phyloP scores from a whole-genome alignment of 2,329 filamentous ascomycete species.

The Fusarium kyushuense region DNA sequence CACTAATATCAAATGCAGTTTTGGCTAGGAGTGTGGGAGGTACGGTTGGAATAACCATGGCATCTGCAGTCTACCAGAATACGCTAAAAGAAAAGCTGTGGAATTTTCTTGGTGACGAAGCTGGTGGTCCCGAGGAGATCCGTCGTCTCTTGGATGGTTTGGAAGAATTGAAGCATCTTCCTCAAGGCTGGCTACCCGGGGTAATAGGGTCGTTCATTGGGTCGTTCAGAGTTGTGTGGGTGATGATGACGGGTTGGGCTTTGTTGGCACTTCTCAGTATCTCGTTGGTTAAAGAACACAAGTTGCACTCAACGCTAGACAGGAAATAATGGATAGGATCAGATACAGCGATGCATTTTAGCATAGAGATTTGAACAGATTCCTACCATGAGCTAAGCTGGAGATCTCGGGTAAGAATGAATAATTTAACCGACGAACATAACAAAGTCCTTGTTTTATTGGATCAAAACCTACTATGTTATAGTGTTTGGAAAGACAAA shows the following conservation, averaged over 20 bases:
- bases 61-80: slow-evolving; percentile 22
- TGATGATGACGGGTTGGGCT: slow-evolving; percentile 6
- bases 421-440: too few relatives aligned
- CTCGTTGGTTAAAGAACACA: slow-evolving; percentile 17
- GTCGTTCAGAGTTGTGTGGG: slow-evolving; percentile 21
- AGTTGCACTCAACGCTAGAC: slow-evolving; percentile 2
- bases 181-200: neutral
- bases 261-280: slow-evolving; percentile 11
- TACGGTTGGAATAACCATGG: slow-evolving; percentile 22
- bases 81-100: neutral
- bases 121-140: slow-evolving; percentile 12
- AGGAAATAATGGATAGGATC: neutral
- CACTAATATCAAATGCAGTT: neutral
- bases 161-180: slow-evolving; percentile 2
- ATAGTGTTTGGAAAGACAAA: too few relatives aligned
- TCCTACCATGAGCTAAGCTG: too few relatives aligned
- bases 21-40: slow-evolving; percentile 13
- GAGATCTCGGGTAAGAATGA: too few relatives aligned
- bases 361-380: too few relatives aligned
- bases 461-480: too few relatives aligned
- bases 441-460: too few relatives aligned
- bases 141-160: slow-evolving; percentile 6
- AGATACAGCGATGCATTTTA: too few relatives aligned
- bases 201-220: slow-evolving; percentile 15
- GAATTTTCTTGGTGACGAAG: neutral